A percentile compares a stretch with the other conserved stretches of the same genome.
These are phyloP conservation scores for Geoglossum cookeanum DNA, from an alignment of 2,329 filamentous ascomycete species.

Conservation along the genomic window DNA sequence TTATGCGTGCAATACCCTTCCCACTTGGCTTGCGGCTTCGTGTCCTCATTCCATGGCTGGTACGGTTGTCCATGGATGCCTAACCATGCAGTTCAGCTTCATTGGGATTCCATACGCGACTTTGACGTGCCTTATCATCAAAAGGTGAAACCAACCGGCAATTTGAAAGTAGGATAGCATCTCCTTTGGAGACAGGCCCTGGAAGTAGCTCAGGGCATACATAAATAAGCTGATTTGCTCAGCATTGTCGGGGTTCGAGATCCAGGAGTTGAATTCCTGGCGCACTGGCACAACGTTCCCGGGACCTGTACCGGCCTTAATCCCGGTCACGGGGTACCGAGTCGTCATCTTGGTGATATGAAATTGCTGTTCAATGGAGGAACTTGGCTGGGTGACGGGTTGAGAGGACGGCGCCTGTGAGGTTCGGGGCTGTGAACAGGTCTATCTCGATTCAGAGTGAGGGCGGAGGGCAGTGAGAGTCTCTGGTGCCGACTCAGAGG, in stretches of 20 bases:
- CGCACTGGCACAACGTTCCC: background rate
- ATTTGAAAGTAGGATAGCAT: background rate
- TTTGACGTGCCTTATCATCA: too few relatives aligned
- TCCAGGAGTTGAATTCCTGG: background rate
- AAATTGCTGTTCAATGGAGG: too few relatives aligned
- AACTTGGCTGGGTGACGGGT: too few relatives aligned
- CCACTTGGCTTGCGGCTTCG: too few relatives aligned
- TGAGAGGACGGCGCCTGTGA: too few relatives aligned
- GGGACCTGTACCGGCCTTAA: background rate
- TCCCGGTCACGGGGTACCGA: background rate
- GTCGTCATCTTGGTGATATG: too few relatives aligned
- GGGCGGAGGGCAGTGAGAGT: too few relatives aligned
- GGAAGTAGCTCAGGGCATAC: background rate
- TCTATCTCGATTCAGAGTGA: too few relatives aligned
- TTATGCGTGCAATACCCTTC: background rate
- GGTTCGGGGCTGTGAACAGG: too few relatives aligned
- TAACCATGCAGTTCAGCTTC: too few relatives aligned
- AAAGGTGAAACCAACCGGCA: background rate
- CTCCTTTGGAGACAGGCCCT: background rate
- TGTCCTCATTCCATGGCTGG: background rate
- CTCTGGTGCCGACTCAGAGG: too few relatives aligned
- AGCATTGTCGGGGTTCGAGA: background rate
- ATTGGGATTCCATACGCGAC: too few relatives aligned
- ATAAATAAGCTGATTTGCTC: background rate
- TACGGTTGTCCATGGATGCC: background rate